Evolutionary conservation across 2,329 filamentous ascomycete genomes (phyloP).

Genomic region (Aspergillus sp.): DNA sequence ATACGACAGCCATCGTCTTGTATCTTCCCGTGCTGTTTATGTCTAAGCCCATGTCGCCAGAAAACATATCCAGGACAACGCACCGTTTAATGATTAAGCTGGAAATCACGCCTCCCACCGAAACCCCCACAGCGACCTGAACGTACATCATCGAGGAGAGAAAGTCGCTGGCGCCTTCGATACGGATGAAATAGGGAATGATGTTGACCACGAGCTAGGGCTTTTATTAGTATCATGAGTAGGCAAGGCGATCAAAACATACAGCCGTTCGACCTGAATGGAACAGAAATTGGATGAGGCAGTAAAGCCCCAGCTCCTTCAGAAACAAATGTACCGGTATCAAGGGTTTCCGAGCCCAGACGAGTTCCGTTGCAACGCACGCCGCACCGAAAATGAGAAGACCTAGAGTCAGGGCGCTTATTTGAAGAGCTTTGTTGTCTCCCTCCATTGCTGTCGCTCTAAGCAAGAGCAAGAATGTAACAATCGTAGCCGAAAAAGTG

Average conservation of each 20-base stretch:
- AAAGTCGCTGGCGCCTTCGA: constrained; percentile 12
- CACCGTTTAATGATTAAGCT: constrained; percentile 13
- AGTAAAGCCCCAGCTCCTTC: constrained; percentile 11
- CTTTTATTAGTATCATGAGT: not conserved
- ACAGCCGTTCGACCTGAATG: constrained; percentile 14
- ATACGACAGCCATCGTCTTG: constrained; percentile 7
- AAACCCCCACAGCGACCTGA: constrained; percentile 3
- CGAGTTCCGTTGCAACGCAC: constrained; percentile 16
- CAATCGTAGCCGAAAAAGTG: constrained; percentile 2
- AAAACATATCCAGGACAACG: not conserved
- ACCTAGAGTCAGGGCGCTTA: not conserved
- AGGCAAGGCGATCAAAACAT: not conserved
- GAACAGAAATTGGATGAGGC: constrained; percentile 14
- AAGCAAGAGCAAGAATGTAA: constrained; percentile 9
- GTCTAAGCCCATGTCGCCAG: not conserved
- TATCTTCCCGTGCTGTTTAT: not conserved
- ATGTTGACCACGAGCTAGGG: not conserved
- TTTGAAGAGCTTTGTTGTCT: not conserved
- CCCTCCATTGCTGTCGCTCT: not conserved
- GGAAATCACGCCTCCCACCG: not conserved
- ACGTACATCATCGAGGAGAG: constrained; percentile 6
- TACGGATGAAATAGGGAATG: constrained; percentile 19
- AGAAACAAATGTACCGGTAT: constrained; percentile 17
- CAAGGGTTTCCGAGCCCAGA: constrained; percentile 19
- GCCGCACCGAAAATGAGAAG: not conserved